Percentiles rank a stretch among this genome's conserved stretches.
phyloP scores from a whole-genome alignment of 345 rosid species.

The Syzygium oleosum region DNA sequence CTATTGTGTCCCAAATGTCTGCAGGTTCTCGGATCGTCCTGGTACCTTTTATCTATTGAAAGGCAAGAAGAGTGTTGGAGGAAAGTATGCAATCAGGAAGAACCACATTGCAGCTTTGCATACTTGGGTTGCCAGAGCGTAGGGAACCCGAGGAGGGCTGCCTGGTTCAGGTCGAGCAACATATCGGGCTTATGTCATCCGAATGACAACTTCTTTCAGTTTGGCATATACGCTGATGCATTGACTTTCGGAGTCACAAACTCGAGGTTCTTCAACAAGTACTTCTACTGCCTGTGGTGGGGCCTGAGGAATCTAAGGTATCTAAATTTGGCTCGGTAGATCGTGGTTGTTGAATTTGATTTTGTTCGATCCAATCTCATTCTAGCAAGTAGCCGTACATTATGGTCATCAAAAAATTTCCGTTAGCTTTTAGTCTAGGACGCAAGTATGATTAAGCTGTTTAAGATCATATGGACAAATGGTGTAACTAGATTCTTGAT shows the following conservation, averaged over 20 bases:
- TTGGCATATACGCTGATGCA: slow-evolving; percentile 39
- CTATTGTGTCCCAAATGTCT: neutral
- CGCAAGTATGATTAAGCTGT: neutral
- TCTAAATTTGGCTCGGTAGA: neutral
- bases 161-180: slow-evolving; percentile 25
- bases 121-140: slow-evolving; percentile 22
- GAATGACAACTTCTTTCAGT: slow-evolving; percentile 1
- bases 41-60: slow-evolving; percentile 42
- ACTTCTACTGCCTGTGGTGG: slow-evolving; percentile 47
- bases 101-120: slow-evolving; percentile 10
- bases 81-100: slow-evolving; percentile 13
- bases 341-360: neutral
- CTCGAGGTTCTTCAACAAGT: slow-evolving; percentile 26
- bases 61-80: slow-evolving; percentile 42
- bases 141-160: slow-evolving; percentile 8
- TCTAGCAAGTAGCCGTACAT: neutral
- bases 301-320: slow-evolving; percentile 42
- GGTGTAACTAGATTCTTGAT: neutral
- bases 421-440: neutral
- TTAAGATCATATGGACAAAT: neutral
- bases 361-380: neutral
- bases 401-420: neutral
- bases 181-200: slow-evolving; percentile 24
- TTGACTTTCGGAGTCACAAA: slow-evolving; percentile 16
- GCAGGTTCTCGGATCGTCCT: slow-evolving; percentile 39